A percentile compares a stretch with the other conserved stretches of the same genome.
phyloP scores from a whole-genome alignment of 1,284 basidiomycete species.

The Cutaneotrichosporon daszewskae region DNA sequence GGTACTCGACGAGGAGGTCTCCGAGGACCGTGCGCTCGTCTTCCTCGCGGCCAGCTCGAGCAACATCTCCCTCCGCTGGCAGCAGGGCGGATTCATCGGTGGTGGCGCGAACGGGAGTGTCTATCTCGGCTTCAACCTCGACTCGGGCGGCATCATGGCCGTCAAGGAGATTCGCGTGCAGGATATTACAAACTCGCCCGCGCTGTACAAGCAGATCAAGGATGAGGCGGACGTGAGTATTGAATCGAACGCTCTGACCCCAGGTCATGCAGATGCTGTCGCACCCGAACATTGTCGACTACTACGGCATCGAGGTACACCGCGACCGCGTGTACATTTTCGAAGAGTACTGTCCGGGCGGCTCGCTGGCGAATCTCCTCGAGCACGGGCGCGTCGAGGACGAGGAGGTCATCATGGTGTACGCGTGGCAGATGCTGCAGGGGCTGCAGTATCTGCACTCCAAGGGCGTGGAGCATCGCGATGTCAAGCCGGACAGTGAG shows the following conservation, averaged over 20 bases:
- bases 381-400: constrained; percentile 96
- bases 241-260: not conserved
- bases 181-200: constrained; percentile 75
- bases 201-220: constrained; percentile 85
- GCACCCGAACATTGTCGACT: constrained; percentile 97
- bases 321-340: constrained; percentile 99
- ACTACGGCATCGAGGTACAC: constrained; percentile 96
- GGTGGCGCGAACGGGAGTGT: constrained; percentile 96
- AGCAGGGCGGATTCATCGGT: constrained; percentile 96
- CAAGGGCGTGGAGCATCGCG: constrained; percentile 89
- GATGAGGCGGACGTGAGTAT: constrained; percentile 76
- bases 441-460: constrained; percentile 93
- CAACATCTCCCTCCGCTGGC: constrained; percentile 96
- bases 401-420: constrained; percentile 90
- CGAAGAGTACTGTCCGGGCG: constrained; percentile 97
- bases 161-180: constrained; percentile 99
- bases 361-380: constrained; percentile 80
- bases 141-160: constrained; percentile 95
- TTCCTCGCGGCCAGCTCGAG: constrained; percentile 88
- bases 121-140: constrained; percentile 96
- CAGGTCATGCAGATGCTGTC: constrained; percentile 92
- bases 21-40: constrained; percentile 83
- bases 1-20: constrained; percentile 82
- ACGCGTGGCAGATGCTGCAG: constrained; percentile 95
- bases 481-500: constrained; percentile 98